phyloP scores from a whole-genome alignment of 805 yeast genomes.

The Dipodascus albidus region DNA sequence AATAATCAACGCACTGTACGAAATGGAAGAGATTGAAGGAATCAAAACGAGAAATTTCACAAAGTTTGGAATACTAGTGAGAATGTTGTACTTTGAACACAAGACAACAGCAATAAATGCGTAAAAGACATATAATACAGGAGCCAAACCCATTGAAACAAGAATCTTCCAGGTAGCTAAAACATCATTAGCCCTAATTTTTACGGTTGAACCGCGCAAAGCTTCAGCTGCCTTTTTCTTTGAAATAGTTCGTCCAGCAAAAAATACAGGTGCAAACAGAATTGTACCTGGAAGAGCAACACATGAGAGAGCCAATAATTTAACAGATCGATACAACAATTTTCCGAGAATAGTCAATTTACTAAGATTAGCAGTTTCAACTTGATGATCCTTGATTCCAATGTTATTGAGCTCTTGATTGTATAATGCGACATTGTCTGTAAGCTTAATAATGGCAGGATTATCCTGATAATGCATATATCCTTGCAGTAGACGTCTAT shows the following conservation, averaged over 20 bases:
- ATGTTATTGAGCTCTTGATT: slow-evolving; percentile 53
- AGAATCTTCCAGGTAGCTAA: slow-evolving; percentile 95
- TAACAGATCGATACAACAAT: slow-evolving; percentile 40
- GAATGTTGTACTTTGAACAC: neutral
- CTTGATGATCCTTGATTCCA: slow-evolving; percentile 64
- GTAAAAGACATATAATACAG: slow-evolving; percentile 71
- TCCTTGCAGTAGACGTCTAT: slow-evolving; percentile 75
- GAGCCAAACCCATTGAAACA: slow-evolving; percentile 81
- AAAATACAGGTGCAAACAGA: slow-evolving; percentile 79
- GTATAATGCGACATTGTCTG: slow-evolving; percentile 53
- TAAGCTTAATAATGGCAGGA: slow-evolving; percentile 51
- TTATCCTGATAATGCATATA: slow-evolving; percentile 63
- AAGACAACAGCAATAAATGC: slow-evolving; percentile 34
- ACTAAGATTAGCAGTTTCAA: slow-evolving; percentile 42
- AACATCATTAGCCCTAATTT: slow-evolving; percentile 85
- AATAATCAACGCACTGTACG: slow-evolving; percentile 81
- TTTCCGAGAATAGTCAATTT: slow-evolving; percentile 38
- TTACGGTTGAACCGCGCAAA: slow-evolving; percentile 76
- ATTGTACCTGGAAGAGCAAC: slow-evolving; percentile 82
- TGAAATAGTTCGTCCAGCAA: slow-evolving; percentile 66
- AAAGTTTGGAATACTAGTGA: slow-evolving; percentile 29
- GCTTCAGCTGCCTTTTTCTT: slow-evolving; percentile 65
- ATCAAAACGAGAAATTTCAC: slow-evolving; percentile 48
- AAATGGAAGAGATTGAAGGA: slow-evolving; percentile 36
- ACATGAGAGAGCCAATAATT: slow-evolving; percentile 43